A percentile compares a stretch with the other conserved stretches of the same genome.
Conservation (phyloP, 1,284 basidiomycete species). For the Baeospora myosura region DNA sequence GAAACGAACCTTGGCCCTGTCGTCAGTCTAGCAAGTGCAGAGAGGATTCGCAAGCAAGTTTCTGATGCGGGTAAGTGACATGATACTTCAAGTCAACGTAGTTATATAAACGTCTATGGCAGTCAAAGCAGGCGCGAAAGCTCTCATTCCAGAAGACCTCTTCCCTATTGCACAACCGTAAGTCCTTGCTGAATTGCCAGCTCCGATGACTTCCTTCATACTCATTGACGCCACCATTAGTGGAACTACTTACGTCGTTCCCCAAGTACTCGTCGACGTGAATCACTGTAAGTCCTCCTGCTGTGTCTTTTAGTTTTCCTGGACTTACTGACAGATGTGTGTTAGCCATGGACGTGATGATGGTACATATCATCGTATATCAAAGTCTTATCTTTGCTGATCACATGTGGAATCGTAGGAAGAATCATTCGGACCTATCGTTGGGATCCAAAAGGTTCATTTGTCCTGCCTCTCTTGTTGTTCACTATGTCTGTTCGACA, state of each 20-base stretch:
- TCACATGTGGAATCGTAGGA: conserved; percentile 46
- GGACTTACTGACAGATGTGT: conserved; percentile 6
- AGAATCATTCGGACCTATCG: conserved; percentile 85
- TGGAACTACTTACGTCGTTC: conserved; percentile 81
- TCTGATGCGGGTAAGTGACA: conserved; percentile 64
- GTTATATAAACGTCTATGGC: not conserved
- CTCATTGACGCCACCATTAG: conserved; percentile 31
- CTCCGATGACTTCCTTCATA: not conserved
- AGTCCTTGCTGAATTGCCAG: conserved; percentile 16
- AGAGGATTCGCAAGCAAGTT: conserved; percentile 80
- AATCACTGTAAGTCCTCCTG: conserved; percentile 62
- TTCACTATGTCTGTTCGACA: too few species aligned
- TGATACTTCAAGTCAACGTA: not conserved
- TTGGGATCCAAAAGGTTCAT: conserved; percentile 82
- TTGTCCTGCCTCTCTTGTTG: not conserved
- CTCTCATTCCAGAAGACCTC: conserved; percentile 63
- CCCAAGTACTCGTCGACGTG: conserved; percentile 84
- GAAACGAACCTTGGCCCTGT: conserved; percentile 86
- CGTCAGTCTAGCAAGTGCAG: conserved; percentile 78
- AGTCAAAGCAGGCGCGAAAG: conserved; percentile 75
- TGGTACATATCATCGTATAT: conserved; percentile 20
- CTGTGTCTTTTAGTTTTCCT: conserved; percentile 6
- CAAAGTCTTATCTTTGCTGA: conserved; percentile 1
- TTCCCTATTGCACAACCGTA: conserved; percentile 68
- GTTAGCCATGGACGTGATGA: conserved; percentile 88